These are phyloP conservation scores for Fraxinus pennsylvanica DNA, from an alignment of 257 asterid genomes.

Conservation along the genomic window DNA sequence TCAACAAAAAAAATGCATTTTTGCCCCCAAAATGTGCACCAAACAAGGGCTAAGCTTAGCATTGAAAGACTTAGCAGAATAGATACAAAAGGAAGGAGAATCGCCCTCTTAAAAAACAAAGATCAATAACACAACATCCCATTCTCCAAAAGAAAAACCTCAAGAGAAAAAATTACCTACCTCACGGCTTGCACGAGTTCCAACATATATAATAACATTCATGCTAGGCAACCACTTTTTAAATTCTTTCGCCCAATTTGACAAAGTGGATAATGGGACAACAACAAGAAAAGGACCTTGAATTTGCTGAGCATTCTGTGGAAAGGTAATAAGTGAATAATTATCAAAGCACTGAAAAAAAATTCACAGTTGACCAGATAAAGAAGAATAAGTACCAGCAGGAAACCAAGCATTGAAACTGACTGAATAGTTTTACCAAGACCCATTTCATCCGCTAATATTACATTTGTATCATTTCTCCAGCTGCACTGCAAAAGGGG, in stretches of 20 bases:
- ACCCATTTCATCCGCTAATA: constrained; percentile 99
- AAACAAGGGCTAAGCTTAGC: not conserved
- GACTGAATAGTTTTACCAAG: constrained; percentile 99
- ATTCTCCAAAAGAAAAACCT: not conserved
- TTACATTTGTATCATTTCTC: constrained; percentile 97
- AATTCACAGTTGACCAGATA: constrained; percentile 15
- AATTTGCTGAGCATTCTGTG: constrained; percentile 90
- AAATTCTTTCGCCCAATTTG: constrained; percentile 98
- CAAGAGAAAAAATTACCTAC: constrained; percentile 37
- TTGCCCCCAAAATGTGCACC: no score
- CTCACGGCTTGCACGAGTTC: constrained; percentile 99
- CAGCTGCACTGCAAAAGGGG: constrained; percentile 74
- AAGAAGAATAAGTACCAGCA: constrained; percentile 59
- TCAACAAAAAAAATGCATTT: no score
- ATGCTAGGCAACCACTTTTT: constrained; percentile 90
- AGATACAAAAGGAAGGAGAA: not conserved
- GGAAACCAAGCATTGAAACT: constrained; percentile 96
- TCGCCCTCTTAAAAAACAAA: not conserved
- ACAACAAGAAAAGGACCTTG: constrained; percentile 98
- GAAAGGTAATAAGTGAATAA: constrained; percentile 27
- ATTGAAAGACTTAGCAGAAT: not conserved
- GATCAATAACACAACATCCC: not conserved
- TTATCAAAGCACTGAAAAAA: constrained; percentile 17
- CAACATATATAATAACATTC: constrained; percentile 90
- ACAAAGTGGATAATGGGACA: constrained; percentile 91